A percentile compares a stretch with the other conserved stretches of the same genome.
Conservation (phyloP, 148 eudicot species). For the Drosera capensis region DNA sequence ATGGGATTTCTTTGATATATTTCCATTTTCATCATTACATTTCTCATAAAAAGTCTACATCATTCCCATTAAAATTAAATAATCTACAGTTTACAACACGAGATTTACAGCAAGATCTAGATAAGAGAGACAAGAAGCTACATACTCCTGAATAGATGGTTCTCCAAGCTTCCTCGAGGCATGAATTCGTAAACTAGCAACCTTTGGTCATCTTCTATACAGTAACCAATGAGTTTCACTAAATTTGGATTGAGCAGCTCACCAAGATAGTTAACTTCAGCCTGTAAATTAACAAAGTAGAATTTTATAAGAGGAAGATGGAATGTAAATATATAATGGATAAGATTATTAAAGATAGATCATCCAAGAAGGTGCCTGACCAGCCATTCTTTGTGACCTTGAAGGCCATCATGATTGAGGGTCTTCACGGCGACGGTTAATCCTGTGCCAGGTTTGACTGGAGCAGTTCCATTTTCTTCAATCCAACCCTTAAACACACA, state of each 20-base stretch:
- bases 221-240: conserved; percentile 59
- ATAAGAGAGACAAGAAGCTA: conserved; percentile 5
- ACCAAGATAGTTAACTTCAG: conserved; percentile 61
- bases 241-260: conserved; percentile 50
- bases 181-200: conserved; percentile 58
- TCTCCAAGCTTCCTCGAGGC: conserved; percentile 77
- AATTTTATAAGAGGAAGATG: background rate
- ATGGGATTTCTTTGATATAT: too few relatives aligned
- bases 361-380: conserved; percentile 17
- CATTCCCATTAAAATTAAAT: background rate
- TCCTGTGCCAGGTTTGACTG: conserved; percentile 64
- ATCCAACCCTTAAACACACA: conserved; percentile 71
- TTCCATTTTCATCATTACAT: too few relatives aligned
- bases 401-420: conserved; percentile 61
- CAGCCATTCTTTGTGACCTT: conserved; percentile 86
- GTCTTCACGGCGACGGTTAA: conserved; percentile 67
- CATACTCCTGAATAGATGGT: conserved; percentile 61
- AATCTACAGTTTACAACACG: too few relatives aligned
- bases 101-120: too few relatives aligned
- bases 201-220: conserved; percentile 70
- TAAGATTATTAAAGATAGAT: background rate
- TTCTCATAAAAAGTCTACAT: too few relatives aligned
- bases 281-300: conserved; percentile 22
- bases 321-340: background rate
- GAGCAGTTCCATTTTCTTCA: conserved; percentile 68